These are phyloP conservation scores for Guadua angustifolia DNA, from an alignment of 176 grass and related monocot genomes.

Conservation along the genomic window DNA sequence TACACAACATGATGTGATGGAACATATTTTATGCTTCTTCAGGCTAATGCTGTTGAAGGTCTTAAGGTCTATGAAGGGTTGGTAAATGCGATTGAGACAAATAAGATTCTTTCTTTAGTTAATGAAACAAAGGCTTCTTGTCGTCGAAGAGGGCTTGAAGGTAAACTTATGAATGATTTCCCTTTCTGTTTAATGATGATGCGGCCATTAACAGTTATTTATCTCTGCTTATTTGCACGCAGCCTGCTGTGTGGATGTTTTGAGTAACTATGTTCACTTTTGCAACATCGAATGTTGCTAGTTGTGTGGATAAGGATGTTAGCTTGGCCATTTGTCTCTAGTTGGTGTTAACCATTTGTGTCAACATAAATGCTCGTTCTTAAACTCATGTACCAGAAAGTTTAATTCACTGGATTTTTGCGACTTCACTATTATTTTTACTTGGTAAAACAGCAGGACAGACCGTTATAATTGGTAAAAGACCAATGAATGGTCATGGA, in stretches of 20 bases:
- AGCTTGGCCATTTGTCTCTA: slow-evolving; percentile 9
- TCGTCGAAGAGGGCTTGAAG: slow-evolving; percentile 61
- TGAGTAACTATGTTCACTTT: slow-evolving; percentile 5
- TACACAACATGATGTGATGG: slow-evolving; percentile 6
- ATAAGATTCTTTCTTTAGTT: slow-evolving; percentile 66
- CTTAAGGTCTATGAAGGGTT: slow-evolving; percentile 89
- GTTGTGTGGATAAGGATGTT: not conserved
- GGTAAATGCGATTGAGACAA: slow-evolving; percentile 57
- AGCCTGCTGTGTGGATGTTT: not conserved
- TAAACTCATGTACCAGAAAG: not conserved
- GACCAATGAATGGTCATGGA: slow-evolving; percentile 88
- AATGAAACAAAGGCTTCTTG: slow-evolving; percentile 81
- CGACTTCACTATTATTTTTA: slow-evolving; percentile 19
- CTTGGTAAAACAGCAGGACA: slow-evolving; percentile 62
- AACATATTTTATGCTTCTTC: slow-evolving; percentile 25
- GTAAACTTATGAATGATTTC: slow-evolving; percentile 46
- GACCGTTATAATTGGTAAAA: slow-evolving; percentile 75
- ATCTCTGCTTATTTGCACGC: not conserved
- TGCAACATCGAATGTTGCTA: not conserved
- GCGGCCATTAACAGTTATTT: not conserved
- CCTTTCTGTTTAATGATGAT: slow-evolving; percentile 3
- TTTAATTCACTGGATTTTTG: slow-evolving; percentile 23
- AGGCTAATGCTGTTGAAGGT: slow-evolving; percentile 92
- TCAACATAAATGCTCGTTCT: not conserved
- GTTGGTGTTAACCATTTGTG: slow-evolving; percentile 29